Conservation (phyloP, 305 asterid genomes). For the Andrographis paniculata region DNA sequence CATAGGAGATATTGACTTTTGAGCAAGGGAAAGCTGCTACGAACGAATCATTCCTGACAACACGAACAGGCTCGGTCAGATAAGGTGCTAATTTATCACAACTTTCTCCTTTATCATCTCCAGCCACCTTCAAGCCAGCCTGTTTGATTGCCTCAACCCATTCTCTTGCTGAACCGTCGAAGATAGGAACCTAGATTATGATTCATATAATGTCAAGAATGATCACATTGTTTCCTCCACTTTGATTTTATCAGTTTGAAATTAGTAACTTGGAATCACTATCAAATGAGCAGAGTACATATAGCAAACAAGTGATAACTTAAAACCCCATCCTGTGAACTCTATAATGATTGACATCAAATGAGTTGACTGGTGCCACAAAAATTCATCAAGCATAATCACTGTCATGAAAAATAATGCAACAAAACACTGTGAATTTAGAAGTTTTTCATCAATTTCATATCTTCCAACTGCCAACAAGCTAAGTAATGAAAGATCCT, state of each 20-base stretch:
- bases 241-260: slow-evolving; percentile 6
- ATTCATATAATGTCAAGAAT: slow-evolving; percentile 8
- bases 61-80: slow-evolving; percentile 57
- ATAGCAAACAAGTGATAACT: slow-evolving; percentile 10
- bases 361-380: no score
- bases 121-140: slow-evolving; percentile 69
- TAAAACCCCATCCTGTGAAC: slow-evolving; percentile 1
- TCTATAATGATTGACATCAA: no score
- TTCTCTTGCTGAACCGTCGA: slow-evolving; percentile 91
- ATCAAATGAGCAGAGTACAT: slow-evolving; percentile 4
- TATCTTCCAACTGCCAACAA: background rate
- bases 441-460: background rate
- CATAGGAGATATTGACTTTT: slow-evolving; percentile 53
- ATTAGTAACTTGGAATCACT: slow-evolving; percentile 3
- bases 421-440: no score
- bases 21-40: slow-evolving; percentile 74
- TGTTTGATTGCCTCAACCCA: slow-evolving; percentile 77
- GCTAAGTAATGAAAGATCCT: slow-evolving; percentile 1
- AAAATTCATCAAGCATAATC: slow-evolving; percentile 1
- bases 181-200: slow-evolving; percentile 74
- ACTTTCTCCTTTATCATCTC: slow-evolving; percentile 42
- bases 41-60: slow-evolving; percentile 61
- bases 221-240: slow-evolving; percentile 12
- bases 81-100: slow-evolving; percentile 62
- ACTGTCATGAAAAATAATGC: slow-evolving; percentile 9